Conservation (phyloP, 139 green algal species). For the Chlorella sorokiniana region DNA sequence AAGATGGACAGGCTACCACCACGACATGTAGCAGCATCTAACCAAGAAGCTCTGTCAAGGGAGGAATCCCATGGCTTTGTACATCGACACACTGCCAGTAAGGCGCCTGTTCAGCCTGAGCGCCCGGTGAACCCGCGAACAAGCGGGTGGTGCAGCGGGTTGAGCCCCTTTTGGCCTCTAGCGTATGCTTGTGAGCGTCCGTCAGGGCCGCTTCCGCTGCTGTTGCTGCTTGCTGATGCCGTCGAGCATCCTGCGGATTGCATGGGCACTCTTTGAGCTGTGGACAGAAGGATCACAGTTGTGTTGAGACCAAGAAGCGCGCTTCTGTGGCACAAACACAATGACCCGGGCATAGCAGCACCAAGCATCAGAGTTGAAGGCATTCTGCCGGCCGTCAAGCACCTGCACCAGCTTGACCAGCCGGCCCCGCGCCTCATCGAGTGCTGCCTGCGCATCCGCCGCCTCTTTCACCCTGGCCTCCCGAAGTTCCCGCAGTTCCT, state of each 20-base stretch:
- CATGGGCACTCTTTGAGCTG: too few relatives aligned
- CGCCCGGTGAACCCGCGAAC: not conserved
- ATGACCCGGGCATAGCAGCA: too few relatives aligned
- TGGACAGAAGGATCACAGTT: too few relatives aligned
- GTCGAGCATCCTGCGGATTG: constrained; percentile 10
- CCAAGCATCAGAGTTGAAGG: not conserved
- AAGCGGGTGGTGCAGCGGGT: constrained; percentile 20
- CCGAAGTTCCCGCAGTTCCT: not conserved
- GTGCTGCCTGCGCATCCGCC: constrained; percentile 2
- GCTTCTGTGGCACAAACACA: too few relatives aligned
- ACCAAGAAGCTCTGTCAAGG: too few relatives aligned
- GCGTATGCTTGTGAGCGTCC: not conserved
- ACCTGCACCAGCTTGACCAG: constrained; percentile 17
- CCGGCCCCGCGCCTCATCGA: constrained; percentile 15
- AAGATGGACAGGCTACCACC: too few relatives aligned
- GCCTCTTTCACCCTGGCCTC: constrained; percentile 11
- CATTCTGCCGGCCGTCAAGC: too few relatives aligned
- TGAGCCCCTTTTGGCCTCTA: not conserved
- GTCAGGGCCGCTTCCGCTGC: constrained; percentile 3
- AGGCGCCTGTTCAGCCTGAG: not conserved
- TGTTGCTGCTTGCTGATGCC: not conserved
- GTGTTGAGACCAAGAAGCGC: too few relatives aligned
- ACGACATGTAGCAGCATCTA: too few relatives aligned
- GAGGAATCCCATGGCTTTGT: too few relatives aligned
- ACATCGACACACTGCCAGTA: too few relatives aligned